Conservation (phyloP, 495 filamentous ascomycete species). For the Daldinia bambusicola region DNA sequence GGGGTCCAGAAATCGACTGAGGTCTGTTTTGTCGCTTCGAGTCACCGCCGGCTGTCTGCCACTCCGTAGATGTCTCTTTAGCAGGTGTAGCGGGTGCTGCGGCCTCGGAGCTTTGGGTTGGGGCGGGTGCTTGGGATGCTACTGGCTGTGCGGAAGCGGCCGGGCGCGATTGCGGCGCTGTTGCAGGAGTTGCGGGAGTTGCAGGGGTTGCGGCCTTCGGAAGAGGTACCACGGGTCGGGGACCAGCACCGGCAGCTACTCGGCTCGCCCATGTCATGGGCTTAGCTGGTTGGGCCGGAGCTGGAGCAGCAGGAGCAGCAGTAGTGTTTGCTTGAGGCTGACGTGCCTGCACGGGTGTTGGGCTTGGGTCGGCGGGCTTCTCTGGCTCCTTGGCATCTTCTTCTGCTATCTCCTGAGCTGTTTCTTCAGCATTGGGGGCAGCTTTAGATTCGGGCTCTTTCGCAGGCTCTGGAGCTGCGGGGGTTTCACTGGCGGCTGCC, state of each 20-base stretch:
- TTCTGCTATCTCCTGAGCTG: constrained; percentile 56
- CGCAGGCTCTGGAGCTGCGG: constrained; percentile 58
- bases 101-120: constrained; percentile 36
- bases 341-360: constrained; percentile 62
- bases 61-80: constrained; percentile 66
- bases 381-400: constrained; percentile 63
- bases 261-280: constrained; percentile 94
- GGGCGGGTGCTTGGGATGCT: constrained; percentile 45
- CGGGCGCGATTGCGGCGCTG: constrained; percentile 48
- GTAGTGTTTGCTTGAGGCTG: constrained; percentile 55
- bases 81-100: constrained; percentile 44
- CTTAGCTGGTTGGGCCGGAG: constrained; percentile 57
- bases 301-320: constrained; percentile 37
- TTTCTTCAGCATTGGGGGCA: constrained; percentile 50
- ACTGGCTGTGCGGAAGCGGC: constrained; percentile 34
- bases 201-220: constrained; percentile 51
- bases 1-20: constrained; percentile 60
- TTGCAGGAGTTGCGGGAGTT: constrained; percentile 50
- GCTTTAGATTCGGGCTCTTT: constrained; percentile 58
- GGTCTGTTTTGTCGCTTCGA: constrained; percentile 81
- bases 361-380: constrained; percentile 68
- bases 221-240: constrained; percentile 59
- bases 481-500: constrained; percentile 58
- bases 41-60: constrained; percentile 86
- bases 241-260: constrained; percentile 60